A percentile compares a stretch with the other conserved stretches of the same genome.
phyloP scores from a whole-genome alignment of 352 stramenopile genomes.

The Pythium sp. region DNA sequence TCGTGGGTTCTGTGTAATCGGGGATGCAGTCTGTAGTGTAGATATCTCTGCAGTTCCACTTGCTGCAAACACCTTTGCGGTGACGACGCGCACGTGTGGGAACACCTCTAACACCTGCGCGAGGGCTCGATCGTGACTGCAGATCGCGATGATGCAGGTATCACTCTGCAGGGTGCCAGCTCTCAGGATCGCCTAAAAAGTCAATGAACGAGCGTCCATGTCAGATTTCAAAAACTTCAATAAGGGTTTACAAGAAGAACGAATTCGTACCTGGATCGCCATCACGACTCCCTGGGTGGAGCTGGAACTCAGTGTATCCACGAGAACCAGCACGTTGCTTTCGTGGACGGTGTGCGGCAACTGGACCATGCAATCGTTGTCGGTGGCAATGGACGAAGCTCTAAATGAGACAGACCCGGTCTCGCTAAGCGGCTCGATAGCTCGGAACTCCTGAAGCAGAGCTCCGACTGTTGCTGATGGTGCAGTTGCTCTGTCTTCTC shows the following conservation, averaged over 20 bases:
- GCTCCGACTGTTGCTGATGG: not conserved
- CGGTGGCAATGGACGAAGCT: not conserved
- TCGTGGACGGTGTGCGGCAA: not conserved
- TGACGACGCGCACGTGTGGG: slow-evolving; percentile 2
- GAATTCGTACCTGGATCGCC: not conserved
- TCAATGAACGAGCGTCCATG: not conserved
- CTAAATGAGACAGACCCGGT: not conserved
- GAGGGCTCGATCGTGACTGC: slow-evolving; percentile 8
- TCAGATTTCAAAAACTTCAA: no score
- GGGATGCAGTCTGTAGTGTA: no score
- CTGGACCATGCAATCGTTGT: not conserved
- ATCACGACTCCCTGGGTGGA: not conserved
- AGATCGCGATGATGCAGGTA: slow-evolving; percentile 7
- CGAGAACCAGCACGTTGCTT: not conserved
- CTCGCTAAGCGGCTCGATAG: not conserved
- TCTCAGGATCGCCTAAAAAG: not conserved
- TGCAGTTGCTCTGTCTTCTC: not conserved
- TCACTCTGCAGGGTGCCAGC: not conserved
- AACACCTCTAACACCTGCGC: not conserved
- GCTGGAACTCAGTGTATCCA: not conserved
- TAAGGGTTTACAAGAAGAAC: not conserved
- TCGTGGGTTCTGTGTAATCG: no score
- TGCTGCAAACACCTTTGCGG: slow-evolving; percentile 1
- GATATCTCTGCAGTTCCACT: no score
- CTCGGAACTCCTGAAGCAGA: not conserved